phyloP scores from a whole-genome alignment of 768 basidiomycete species.

The Stropharia rugosoannulata region DNA sequence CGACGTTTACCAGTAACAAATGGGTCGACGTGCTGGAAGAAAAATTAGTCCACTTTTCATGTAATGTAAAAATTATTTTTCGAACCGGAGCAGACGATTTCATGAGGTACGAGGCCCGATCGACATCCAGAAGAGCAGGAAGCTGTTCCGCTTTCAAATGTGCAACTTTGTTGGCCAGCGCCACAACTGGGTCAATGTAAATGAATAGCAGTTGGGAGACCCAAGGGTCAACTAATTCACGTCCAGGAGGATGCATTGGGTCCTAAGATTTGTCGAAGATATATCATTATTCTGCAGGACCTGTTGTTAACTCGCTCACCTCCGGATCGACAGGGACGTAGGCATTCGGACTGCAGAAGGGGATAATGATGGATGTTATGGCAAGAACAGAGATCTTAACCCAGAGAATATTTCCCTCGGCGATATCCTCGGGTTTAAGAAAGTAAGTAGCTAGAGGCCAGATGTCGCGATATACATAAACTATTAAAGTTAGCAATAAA shows the following conservation, averaged over 20 bases:
- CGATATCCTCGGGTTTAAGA: slow-evolving; percentile 34
- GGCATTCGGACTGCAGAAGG: slow-evolving; percentile 46
- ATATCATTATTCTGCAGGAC: not conserved
- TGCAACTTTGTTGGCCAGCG: slow-evolving; percentile 36
- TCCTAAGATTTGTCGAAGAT: slow-evolving; percentile 20
- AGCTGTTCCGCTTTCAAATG: slow-evolving; percentile 50
- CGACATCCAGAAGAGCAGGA: slow-evolving; percentile 63
- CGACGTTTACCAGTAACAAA: slow-evolving; percentile 34
- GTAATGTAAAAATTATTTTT: slow-evolving; percentile 8
- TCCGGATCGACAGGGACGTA: slow-evolving; percentile 52
- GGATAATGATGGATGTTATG: slow-evolving; percentile 43
- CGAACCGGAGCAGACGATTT: slow-evolving; percentile 14
- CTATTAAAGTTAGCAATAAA: slow-evolving; percentile 29
- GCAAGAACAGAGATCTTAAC: slow-evolving; percentile 41
- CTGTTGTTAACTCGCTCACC: slow-evolving; percentile 22
- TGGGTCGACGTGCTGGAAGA: slow-evolving; percentile 32
- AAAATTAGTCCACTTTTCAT: not conserved
- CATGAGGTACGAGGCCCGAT: slow-evolving; percentile 27
- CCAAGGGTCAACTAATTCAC: slow-evolving; percentile 50
- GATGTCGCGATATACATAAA: slow-evolving; percentile 55
- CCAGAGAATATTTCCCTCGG: slow-evolving; percentile 50
- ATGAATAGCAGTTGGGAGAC: slow-evolving; percentile 43
- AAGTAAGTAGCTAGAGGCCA: slow-evolving; percentile 48
- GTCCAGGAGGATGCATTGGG: slow-evolving; percentile 28
- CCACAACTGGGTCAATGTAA: slow-evolving; percentile 53